Evolutionary conservation across 1,284 basidiomycete species (phyloP), one percentile per base, ranked within the genome.

Genomic region (Ganoderma sp.): DNA sequence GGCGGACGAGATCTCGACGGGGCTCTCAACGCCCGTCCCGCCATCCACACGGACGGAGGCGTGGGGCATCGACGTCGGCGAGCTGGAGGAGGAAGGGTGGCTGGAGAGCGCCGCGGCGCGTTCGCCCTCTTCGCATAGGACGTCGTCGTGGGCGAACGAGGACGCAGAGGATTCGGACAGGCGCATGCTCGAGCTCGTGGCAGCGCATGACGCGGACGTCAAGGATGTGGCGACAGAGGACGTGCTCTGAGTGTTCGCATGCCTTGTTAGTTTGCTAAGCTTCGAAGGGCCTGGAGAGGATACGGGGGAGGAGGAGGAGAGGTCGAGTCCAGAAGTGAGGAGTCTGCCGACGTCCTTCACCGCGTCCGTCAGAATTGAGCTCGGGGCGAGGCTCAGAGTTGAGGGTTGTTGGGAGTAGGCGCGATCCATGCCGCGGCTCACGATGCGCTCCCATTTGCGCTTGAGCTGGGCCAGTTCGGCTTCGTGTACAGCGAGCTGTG

Each of bases 371-470:
- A 72, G 67, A 7, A 72, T 37, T 7, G 71, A 67, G 43, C 28
- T 61, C 1, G 71, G 70, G 7, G 34, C 32, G 9, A 67, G 58
- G 48, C 50, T 54, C 10, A 71, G 61, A 65, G 66, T 62, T 25
- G 71, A 62, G 25, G 74, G 64, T n/a, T 66, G 59, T 14, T 74
- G 39, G 58, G 73, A 48, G 69, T 74, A 74, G 41, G 77, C 70
- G 69, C 81, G 77, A 66, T 85, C 84, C 71, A 88, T 84, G 22
- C 88, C 88, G 28, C 87, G 84, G 72, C 84, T 85, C 54, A 94
- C 87, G 67, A 94, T 92, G 48, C 87, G 85, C 76, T 91, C 91
- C 92, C 92, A 94, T 78, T 90, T 91, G 69, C 86, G 87, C 81
- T 94, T 94, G 63, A 94, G 81, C 75, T 90, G 85, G 0, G 84